A percentile compares a stretch with the other conserved stretches of the same genome.
These are phyloP conservation scores for Polytolypa hystricis DNA, from an alignment of 2,329 filamentous ascomycete species.

Conservation along the genomic window DNA sequence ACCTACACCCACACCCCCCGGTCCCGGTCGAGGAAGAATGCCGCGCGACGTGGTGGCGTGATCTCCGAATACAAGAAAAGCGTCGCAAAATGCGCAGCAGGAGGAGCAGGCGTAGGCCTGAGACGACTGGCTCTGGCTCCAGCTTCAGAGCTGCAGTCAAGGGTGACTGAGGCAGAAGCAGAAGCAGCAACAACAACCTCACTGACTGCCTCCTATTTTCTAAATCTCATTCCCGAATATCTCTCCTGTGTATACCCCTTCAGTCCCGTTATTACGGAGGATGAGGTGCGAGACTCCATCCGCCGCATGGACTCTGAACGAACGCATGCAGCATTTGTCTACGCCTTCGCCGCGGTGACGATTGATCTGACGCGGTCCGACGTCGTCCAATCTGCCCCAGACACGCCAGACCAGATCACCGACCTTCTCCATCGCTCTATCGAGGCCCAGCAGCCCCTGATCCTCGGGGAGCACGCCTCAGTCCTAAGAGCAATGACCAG, in stretches of 20 bases:
- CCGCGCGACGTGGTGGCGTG: slow-evolving; percentile 29
- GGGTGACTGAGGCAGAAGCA: too few relatives aligned
- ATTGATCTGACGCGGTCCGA: slow-evolving; percentile 29
- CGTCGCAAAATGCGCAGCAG: neutral
- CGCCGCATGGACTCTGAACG: slow-evolving; percentile 26
- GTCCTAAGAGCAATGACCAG: slow-evolving; percentile 41
- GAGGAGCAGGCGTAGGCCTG: neutral
- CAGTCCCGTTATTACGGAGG: slow-evolving; percentile 35
- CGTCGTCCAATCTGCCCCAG: slow-evolving; percentile 15
- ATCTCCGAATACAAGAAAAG: slow-evolving; percentile 29
- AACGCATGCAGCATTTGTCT: slow-evolving; percentile 33
- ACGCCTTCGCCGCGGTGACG: slow-evolving; percentile 36
- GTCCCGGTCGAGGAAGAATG: slow-evolving; percentile 26
- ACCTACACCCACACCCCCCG: slow-evolving; percentile 27
- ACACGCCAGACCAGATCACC: slow-evolving; percentile 19
- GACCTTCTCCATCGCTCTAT: slow-evolving; percentile 23
- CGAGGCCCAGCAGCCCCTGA: slow-evolving; percentile 26
- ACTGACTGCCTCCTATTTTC: slow-evolving; percentile 25
- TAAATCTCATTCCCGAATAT: slow-evolving; percentile 36
- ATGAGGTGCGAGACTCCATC: slow-evolving; percentile 27
- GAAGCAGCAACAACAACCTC: too few relatives aligned
- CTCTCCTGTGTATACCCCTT: slow-evolving; percentile 37
- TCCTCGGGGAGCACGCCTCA: slow-evolving; percentile 30
- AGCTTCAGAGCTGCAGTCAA: slow-evolving; percentile 16
- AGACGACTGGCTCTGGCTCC: slow-evolving; percentile 11